Percentiles rank a stretch among this genome's conserved stretches.
Evolutionary conservation across 768 basidiomycete genomes (phyloP).

Genomic region (Suillus sp.): DNA sequence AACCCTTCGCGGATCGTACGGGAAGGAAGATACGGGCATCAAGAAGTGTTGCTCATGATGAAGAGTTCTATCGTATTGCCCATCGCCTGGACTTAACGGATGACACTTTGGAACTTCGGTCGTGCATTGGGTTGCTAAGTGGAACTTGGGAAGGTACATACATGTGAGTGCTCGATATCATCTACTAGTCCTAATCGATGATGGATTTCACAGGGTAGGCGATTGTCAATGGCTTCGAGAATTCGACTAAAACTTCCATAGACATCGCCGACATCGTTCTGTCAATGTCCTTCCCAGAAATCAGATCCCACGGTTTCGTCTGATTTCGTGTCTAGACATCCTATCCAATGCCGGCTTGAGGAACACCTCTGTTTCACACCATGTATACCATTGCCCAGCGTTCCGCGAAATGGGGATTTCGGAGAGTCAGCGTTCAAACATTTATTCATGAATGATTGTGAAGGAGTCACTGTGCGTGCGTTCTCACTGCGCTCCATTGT

Average conservation of each 20-base stretch:
- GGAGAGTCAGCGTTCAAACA: slow-evolving; percentile 12
- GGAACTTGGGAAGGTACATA: slow-evolving; percentile 64
- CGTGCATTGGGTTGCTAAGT: slow-evolving; percentile 47
- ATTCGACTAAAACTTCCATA: slow-evolving; percentile 15
- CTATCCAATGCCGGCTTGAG: slow-evolving; percentile 51
- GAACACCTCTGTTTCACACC: slow-evolving; percentile 48
- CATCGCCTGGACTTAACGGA: slow-evolving; percentile 17
- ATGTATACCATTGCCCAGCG: slow-evolving; percentile 35
- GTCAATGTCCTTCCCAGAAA: slow-evolving; percentile 16
- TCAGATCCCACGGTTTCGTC: slow-evolving; percentile 16
- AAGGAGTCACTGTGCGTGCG: slow-evolving; percentile 29
- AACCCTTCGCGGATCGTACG: slow-evolving; percentile 34
- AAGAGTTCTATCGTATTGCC: slow-evolving; percentile 41
- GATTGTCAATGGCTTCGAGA: neutral
- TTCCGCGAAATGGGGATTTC: slow-evolving; percentile 23
- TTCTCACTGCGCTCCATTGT: slow-evolving; percentile 1
- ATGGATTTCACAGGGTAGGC: slow-evolving; percentile 3
- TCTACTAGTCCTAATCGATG: slow-evolving; percentile 15
- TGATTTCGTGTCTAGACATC: slow-evolving; percentile 47
- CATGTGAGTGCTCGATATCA: slow-evolving; percentile 45
- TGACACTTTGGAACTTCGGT: slow-evolving; percentile 29
- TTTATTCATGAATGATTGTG: slow-evolving; percentile 12
- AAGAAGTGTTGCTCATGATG: slow-evolving; percentile 37
- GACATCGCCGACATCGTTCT: slow-evolving; percentile 31
- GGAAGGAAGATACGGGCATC: slow-evolving; percentile 35